Evolutionary conservation across 768 basidiomycete species (phyloP).

Genomic region (Podaxis sp.): DNA sequence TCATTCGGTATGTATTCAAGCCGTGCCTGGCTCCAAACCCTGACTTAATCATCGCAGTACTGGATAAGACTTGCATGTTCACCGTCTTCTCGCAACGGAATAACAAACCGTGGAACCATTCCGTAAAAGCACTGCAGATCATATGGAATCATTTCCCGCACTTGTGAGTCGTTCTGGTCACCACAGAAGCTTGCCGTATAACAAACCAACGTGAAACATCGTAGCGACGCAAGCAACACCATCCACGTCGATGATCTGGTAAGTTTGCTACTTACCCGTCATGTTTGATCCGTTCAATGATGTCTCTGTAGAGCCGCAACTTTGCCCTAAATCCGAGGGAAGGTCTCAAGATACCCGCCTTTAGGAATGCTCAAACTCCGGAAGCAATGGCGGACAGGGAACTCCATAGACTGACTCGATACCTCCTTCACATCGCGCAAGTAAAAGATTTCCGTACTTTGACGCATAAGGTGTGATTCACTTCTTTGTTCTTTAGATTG

Average conservation of each 20-base stretch:
- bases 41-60: slow-evolving; percentile 40
- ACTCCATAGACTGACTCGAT: slow-evolving; percentile 60
- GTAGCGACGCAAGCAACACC: slow-evolving; percentile 67
- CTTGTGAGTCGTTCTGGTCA: slow-evolving; percentile 46
- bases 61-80: slow-evolving; percentile 90
- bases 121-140: slow-evolving; percentile 79
- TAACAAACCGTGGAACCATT: slow-evolving; percentile 74
- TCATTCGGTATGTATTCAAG: slow-evolving; percentile 51
- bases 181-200: background rate
- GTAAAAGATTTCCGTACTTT: slow-evolving; percentile 62
- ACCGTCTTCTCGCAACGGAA: slow-evolving; percentile 77
- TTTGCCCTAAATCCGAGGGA: slow-evolving; percentile 86
- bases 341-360: slow-evolving; percentile 82
- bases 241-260: slow-evolving; percentile 89
- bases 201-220: background rate
- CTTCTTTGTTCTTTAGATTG: background rate
- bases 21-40: background rate
- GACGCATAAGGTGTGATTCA: slow-evolving; percentile 59
- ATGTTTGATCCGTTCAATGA: background rate
- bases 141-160: slow-evolving; percentile 88
- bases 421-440: slow-evolving; percentile 63
- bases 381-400: slow-evolving; percentile 68
- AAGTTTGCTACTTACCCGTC: slow-evolving; percentile 20
- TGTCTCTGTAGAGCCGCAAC: slow-evolving; percentile 59
- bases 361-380: slow-evolving; percentile 72